These are phyloP conservation scores for Lactifluus piperatus DNA, from an alignment of 768 basidiomycete species.

Conservation along the genomic window DNA sequence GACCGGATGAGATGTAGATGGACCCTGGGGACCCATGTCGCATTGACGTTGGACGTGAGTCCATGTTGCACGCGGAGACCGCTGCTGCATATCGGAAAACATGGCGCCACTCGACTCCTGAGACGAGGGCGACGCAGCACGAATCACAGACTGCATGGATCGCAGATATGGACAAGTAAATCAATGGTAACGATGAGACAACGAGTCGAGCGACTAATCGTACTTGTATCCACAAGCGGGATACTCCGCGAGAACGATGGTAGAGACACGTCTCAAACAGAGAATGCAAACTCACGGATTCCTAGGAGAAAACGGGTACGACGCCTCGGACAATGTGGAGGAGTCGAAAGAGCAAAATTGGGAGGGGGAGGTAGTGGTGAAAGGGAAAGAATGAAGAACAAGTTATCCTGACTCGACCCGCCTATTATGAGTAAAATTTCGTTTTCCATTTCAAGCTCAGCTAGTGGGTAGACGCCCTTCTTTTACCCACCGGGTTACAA, in stretches of 20 bases:
- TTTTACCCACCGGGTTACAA: not conserved
- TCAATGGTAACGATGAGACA: conserved; percentile 2
- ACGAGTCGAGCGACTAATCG: conserved; percentile 14
- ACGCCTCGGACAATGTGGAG: conserved; percentile 16
- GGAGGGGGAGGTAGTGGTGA: not conserved
- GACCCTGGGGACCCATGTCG: conserved; percentile 17
- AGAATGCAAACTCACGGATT: conserved; percentile 22
- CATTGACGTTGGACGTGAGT: conserved; percentile 21
- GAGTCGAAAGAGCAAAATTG: not conserved
- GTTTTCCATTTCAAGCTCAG: conserved; percentile 20
- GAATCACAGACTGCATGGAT: conserved; percentile 14
- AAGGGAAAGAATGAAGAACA: not conserved
- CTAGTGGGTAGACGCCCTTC: not conserved
- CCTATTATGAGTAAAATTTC: conserved; percentile 15
- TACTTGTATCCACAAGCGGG: conserved; percentile 8
- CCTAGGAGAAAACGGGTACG: conserved; percentile 1
- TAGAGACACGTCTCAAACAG: conserved; percentile 19
- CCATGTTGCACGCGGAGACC: conserved; percentile 20
- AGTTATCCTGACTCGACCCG: conserved; percentile 6
- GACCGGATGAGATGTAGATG: conserved; percentile 1
- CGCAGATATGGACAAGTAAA: conserved; percentile 6
- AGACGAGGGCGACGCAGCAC: conserved; percentile 11
- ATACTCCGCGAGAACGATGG: conserved; percentile 17
- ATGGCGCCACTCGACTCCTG: conserved; percentile 14
- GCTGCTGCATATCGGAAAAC: conserved; percentile 13